Evolutionary conservation across 2,329 filamentous ascomycete genomes (phyloP).

Genomic region (Claviceps pazoutovae): DNA sequence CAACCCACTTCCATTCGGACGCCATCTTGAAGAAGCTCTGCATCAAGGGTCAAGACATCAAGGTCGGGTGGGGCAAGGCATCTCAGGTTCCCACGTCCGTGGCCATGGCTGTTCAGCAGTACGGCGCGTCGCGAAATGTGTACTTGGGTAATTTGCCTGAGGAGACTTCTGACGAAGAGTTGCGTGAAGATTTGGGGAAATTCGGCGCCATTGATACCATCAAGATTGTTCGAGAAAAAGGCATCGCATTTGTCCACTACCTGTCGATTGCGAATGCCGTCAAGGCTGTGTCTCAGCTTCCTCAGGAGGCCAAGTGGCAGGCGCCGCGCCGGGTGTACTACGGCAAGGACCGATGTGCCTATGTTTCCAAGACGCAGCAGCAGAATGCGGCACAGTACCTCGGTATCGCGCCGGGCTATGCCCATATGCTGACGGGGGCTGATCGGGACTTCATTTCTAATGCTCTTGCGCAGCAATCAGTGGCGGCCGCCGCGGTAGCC

Average conservation of each 20-base stretch:
- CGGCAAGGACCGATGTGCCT: constrained; percentile 94
- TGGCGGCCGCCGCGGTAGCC: constrained; percentile 89
- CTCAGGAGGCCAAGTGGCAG: constrained; percentile 95
- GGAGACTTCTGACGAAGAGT: constrained; percentile 78
- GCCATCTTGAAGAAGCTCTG: constrained; percentile 99
- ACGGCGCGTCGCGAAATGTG: constrained; percentile 89
- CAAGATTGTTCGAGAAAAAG: constrained; percentile 96
- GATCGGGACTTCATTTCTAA: constrained; percentile 95
- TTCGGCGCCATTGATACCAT: constrained; percentile 95
- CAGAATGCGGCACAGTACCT: constrained; percentile 98
- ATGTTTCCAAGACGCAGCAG: constrained; percentile 98
- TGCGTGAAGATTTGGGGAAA: constrained; percentile 89
- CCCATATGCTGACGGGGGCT: constrained; percentile 88
- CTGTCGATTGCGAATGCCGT: constrained; percentile 95
- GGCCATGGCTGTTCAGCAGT: constrained; percentile 93
- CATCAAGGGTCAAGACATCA: constrained; percentile 97
- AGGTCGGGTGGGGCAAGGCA: constrained; percentile 98
- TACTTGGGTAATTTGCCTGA: constrained; percentile 90
- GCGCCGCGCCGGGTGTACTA: constrained; percentile 93
- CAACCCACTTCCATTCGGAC: constrained; percentile 98
- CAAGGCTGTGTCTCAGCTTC: constrained; percentile 92
- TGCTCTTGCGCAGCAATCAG: constrained; percentile 90
- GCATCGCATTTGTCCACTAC: constrained; percentile 95
- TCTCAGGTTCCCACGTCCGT: constrained; percentile 96
- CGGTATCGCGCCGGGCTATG: constrained; percentile 90